Percentiles rank a stretch among this genome's conserved stretches.
Evolutionary conservation across 495 filamentous ascomycete genomes (phyloP).

Genomic region (Clohesyomyces aquaticus): DNA sequence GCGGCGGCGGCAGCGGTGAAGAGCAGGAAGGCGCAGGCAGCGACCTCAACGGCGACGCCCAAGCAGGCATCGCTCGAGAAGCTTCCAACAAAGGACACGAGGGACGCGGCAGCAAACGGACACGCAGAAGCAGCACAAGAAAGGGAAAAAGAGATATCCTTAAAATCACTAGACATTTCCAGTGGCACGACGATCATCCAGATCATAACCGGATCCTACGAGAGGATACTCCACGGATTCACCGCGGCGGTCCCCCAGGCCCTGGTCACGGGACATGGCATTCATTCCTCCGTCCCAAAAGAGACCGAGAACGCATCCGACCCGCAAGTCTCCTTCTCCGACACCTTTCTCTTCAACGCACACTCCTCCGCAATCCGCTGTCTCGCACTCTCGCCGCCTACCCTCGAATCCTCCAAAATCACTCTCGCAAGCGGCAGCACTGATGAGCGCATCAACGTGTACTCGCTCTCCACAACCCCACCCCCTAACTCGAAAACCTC

Average conservation of each 20-base stretch:
- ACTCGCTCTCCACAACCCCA: conserved; percentile 78
- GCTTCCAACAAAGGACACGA: conserved; percentile 39
- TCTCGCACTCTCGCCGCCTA: conserved; percentile 81
- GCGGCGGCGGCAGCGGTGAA: conserved; percentile 40
- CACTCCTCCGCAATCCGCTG: conserved; percentile 89
- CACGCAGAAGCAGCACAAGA: conserved; percentile 27
- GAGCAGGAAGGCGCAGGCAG: conserved; percentile 40
- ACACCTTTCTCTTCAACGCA: conserved; percentile 95
- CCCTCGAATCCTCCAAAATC: conserved; percentile 66
- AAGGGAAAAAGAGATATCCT: neutral
- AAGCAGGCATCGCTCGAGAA: conserved; percentile 36
- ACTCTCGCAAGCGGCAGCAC: conserved; percentile 87
- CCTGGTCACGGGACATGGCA: conserved; percentile 27
- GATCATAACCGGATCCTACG: conserved; percentile 92
- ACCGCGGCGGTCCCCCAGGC: conserved; percentile 65
- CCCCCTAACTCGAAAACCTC: conserved; percentile 48
- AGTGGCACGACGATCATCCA: conserved; percentile 62
- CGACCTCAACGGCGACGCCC: conserved; percentile 43
- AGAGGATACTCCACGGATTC: conserved; percentile 89
- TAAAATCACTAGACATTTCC: neutral
- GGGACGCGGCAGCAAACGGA: conserved; percentile 36
- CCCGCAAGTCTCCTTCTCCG: conserved; percentile 68
- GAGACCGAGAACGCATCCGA: conserved; percentile 37
- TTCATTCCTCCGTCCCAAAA: neutral
- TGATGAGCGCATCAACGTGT: conserved; percentile 94